Evolutionary conservation across 1,284 basidiomycete species (phyloP), one percentile per base, ranked within the genome.

Genomic region (Meripilus lineatus): DNA sequence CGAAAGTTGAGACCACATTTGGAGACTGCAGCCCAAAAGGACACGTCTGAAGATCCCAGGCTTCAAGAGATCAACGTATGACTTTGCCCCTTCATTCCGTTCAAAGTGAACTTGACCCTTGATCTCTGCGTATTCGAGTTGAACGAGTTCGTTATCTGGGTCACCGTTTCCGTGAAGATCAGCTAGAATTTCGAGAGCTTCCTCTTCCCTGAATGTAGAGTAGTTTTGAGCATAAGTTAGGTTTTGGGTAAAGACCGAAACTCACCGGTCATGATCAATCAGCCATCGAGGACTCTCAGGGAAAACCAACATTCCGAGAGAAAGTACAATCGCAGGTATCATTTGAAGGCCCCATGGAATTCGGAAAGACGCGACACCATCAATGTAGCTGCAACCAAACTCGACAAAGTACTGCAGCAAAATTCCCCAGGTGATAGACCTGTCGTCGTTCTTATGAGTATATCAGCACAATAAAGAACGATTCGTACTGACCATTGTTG

Each of bases 51-150:
- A 53, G 32, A 74, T 64, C 28, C 68, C 68, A 4, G 69, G 69
- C 49, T 62, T 65, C 50, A 89, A 49, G n/a, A 89, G 68, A 59
- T 89, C 86, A 15, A 71, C 45, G 57, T 79, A 88, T 0, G 78
- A 81, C 58, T 84, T 86, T 24, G 83, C 82, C 15, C 84, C 85
- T 57, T 86, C 75, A 0, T 67, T 77, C 22, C 74, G 73, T 63
- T 93, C 90, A 53, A 79, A 79, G 44, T 69, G 52, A 14, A 89
- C 82, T 53, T 90, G 84, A 44, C 80, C 71, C 58, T 75, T 80
- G 63, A 93, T 92, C 65, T 92, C 87, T 51, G 80, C 75, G 55
- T 71, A 89, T 61, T 92, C 90, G 49, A 90, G 77, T 33, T 77
- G 68, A 23, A 92, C 89, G 15, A 92, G 72, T 32, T 79, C 75